Base-by-base conservation (phyloP, 2,329 filamentous ascomycete genomes). In the Akanthomyces lecanii region DNA sequence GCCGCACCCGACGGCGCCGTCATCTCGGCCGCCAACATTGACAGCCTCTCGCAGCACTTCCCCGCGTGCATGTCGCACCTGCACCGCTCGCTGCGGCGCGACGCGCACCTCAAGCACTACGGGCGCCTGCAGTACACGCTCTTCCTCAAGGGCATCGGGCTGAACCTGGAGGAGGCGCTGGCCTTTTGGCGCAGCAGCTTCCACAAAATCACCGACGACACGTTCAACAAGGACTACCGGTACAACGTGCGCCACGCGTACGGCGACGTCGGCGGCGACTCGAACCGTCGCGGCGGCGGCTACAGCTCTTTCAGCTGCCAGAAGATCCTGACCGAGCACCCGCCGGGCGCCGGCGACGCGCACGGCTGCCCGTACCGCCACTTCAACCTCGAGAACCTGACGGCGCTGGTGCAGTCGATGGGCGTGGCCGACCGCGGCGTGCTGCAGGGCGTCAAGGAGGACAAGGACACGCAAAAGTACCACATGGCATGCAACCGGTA, bases 281-380 rank as follows among this genome's bases (percentile, higher is more conserved):
- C 87, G 23, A 97, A 96, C 72, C 85, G 94, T 38, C 86, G 94
- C 61, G 90, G 92, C 48, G 85, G 90, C 61, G 94, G 94, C 23
- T 97, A 97, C 74, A 90, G 90, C 55, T 92, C 95, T 0, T 96
- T 92, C 72, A 95, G 90, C 61, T 99, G 95, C 74, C 94, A 98
- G 72, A 97, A 96, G 78, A 93, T 99, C 59, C 81, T 98, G 30
- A 95, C 88, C 0, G 95, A 99, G 72, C 89, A 93, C 64, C 87
- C 91, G 0, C 93, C 94, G 0, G 90, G 92, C 0, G 85, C 90
- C 0, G 93, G 93, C 2, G 93, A 99, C 76, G 85, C 89, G 0
- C 94, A 99, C 73, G 95, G 95, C n/a, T 99, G 95, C 72, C 95
- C 95, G 0, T 99, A 98, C 74, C 83, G 95, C 36, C 94, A 97